These are phyloP conservation scores for Neofusicoccum umdonicola DNA, from an alignment of 2,329 filamentous ascomycete genomes.

Conservation along the genomic window DNA sequence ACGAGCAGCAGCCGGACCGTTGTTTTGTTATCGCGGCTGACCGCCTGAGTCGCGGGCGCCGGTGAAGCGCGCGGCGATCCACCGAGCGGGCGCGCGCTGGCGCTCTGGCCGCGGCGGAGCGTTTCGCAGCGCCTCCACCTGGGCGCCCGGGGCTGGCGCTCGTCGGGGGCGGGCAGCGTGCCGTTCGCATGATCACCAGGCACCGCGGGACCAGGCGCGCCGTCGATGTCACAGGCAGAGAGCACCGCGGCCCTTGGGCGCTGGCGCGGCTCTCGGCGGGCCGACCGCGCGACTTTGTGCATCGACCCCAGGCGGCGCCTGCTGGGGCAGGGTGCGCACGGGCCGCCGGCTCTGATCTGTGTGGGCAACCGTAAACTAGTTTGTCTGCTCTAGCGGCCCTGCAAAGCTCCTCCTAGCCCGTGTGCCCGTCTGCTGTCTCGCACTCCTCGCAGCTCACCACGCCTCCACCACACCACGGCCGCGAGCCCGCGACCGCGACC, in stretches of 20 bases:
- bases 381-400: constrained; percentile 8
- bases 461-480: not conserved
- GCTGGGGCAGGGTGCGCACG: not conserved
- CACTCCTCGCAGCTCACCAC: not conserved
- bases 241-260: not conserved
- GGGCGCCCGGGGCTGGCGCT: not conserved
- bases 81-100: not conserved
- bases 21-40: constrained; percentile 9
- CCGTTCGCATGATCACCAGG: constrained; percentile 6
- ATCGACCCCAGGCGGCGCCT: not conserved
- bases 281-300: not conserved
- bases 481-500: constrained; percentile 8
- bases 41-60: constrained; percentile 10
- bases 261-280: constrained; percentile 1
- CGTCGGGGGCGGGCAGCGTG: not conserved
- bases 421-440: not conserved
- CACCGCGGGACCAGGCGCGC: not conserved
- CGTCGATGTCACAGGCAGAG: not conserved
- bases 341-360: not conserved
- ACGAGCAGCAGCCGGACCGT: not conserved
- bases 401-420: constrained; percentile 3
- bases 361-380: not conserved
- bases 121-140: not conserved
- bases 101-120: not conserved
- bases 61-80: not conserved